phyloP scores from a whole-genome alignment of 1,139 yeast genomes.

The Taphrina deformans region DNA sequence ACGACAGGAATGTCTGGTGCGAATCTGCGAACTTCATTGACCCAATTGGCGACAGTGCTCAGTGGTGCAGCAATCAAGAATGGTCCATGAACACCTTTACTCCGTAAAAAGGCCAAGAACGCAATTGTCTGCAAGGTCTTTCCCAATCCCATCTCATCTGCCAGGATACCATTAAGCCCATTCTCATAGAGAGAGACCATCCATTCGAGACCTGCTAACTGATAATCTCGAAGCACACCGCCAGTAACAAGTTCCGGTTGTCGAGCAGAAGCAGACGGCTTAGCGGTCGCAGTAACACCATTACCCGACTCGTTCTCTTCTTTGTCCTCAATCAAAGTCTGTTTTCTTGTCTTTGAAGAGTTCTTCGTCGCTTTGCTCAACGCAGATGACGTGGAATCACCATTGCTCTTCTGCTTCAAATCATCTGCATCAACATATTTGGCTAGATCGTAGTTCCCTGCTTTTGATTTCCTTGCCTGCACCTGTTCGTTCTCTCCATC shows the following conservation, averaged over 20 bases:
- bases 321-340: not conserved
- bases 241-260: slow-evolving; percentile 73
- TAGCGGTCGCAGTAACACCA: not conserved
- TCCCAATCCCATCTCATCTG: slow-evolving; percentile 97
- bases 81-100: slow-evolving; percentile 79
- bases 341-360: not conserved
- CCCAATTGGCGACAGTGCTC: slow-evolving; percentile 85
- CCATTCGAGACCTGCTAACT: slow-evolving; percentile 90
- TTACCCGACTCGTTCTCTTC: not conserved
- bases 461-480: slow-evolving; percentile 37
- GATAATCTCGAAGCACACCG: slow-evolving; percentile 74
- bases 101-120: slow-evolving; percentile 70
- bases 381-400: slow-evolving; percentile 32
- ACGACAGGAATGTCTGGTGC: slow-evolving; percentile 69
- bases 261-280: slow-evolving; percentile 40
- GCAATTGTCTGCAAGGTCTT: slow-evolving; percentile 87
- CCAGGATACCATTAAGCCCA: slow-evolving; percentile 90
- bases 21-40: slow-evolving; percentile 64
- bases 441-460: slow-evolving; percentile 36
- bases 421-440: slow-evolving; percentile 13
- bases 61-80: slow-evolving; percentile 84
- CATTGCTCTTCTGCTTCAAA: slow-evolving; percentile 10
- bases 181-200: slow-evolving; percentile 81
- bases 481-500: slow-evolving; percentile 39
- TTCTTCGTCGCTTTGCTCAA: slow-evolving; percentile 38